These are phyloP conservation scores for Typha latifolia DNA, from an alignment of 176 grass and related monocot genomes.

Conservation along the genomic window DNA sequence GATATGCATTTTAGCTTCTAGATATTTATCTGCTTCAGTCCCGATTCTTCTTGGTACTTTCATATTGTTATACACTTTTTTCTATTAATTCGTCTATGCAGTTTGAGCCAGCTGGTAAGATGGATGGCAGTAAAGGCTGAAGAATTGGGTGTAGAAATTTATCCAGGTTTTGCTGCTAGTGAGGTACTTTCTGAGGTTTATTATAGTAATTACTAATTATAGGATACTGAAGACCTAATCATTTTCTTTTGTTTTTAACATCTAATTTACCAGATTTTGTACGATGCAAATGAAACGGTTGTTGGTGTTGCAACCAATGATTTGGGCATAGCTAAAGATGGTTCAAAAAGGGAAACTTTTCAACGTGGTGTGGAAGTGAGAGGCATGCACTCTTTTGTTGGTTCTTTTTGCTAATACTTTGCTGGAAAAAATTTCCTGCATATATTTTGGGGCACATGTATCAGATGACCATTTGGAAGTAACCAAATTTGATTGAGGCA, in stretches of 20 bases:
- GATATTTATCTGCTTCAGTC: neutral
- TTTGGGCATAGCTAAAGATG: constrained; percentile 97
- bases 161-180: constrained; percentile 97
- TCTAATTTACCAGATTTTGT: constrained; percentile 71
- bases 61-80: neutral
- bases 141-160: constrained; percentile 95
- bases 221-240: constrained; percentile 22
- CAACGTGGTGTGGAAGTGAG: constrained; percentile 86
- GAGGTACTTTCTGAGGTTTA: constrained; percentile 51
- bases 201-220: constrained; percentile 1
- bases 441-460: too few species aligned
- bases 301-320: constrained; percentile 84
- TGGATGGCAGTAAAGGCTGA: constrained; percentile 90
- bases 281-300: constrained; percentile 78
- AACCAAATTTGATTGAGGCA: too few species aligned
- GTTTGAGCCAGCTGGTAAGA: constrained; percentile 74
- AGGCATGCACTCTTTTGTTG: constrained; percentile 32
- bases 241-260: constrained; percentile 16
- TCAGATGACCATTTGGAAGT: too few species aligned
- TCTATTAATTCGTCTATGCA: constrained; percentile 16
- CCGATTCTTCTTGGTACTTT: neutral
- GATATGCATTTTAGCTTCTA: neutral
- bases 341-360: constrained; percentile 76
- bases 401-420: too few species aligned
- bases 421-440: too few species aligned